phyloP scores from a whole-genome alignment of 2,329 filamentous ascomycete genomes.

The Colletotrichum tanaceti region DNA sequence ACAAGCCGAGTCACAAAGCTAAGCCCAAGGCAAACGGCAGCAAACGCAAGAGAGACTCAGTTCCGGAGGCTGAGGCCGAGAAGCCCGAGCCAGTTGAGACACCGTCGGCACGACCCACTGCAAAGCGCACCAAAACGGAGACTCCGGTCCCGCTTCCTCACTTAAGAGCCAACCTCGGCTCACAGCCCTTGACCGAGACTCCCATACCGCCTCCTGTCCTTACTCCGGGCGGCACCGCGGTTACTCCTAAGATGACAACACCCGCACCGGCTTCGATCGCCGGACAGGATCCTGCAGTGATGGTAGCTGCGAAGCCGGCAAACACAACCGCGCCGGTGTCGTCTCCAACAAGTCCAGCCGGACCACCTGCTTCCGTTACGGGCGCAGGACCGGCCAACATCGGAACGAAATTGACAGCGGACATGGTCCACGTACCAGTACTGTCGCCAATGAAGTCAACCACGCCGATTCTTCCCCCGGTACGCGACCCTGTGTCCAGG shows the following conservation, averaged over 20 bases:
- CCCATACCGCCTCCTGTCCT: constrained; percentile 48
- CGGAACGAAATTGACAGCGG: constrained; percentile 51
- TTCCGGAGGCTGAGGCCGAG: constrained; percentile 48
- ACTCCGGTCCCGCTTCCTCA: constrained; percentile 64
- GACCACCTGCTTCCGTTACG: constrained; percentile 23
- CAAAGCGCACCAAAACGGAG: constrained; percentile 68
- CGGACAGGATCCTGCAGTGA: constrained; percentile 37
- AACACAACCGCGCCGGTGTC: constrained; percentile 34
- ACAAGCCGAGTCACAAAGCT: constrained; percentile 45
- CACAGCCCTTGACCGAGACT: constrained; percentile 38
- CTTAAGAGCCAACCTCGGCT: constrained; percentile 48
- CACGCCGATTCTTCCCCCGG: constrained; percentile 53
- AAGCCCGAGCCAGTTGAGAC: constrained; percentile 46
- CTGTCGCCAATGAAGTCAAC: constrained; percentile 49
- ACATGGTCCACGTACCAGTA: constrained; percentile 54
- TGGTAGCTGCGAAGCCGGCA: constrained; percentile 21
- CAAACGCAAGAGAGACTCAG: constrained; percentile 60
- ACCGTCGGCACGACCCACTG: constrained; percentile 50
- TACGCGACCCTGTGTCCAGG: constrained; percentile 49
- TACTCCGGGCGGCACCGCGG: constrained; percentile 44
- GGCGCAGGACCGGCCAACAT: constrained; percentile 53
- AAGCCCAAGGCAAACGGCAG: constrained; percentile 51
- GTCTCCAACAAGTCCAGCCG: constrained; percentile 33
- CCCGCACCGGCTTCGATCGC: constrained; percentile 47
- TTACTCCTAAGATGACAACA: constrained; percentile 47